Conservation (phyloP, 129 eudicot genomes). For the Escallonia herrerae region DNA sequence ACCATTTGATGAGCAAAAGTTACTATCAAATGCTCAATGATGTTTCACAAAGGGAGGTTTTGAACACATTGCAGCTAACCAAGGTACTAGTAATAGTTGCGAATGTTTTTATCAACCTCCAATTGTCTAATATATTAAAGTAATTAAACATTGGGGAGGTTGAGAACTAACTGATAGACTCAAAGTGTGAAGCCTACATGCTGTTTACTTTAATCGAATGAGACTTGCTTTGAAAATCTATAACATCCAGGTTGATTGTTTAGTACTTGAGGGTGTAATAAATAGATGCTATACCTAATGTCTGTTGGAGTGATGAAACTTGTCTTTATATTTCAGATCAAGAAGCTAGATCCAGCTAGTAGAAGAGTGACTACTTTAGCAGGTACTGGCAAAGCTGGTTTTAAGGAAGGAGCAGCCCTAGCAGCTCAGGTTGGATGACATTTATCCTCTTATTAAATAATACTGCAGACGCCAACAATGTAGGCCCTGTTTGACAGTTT, state of each 20-base stretch:
- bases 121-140: no score
- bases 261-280: not conserved
- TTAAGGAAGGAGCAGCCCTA: slow-evolving; percentile 72
- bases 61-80: no score
- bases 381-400: slow-evolving; percentile 96
- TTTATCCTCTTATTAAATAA: not conserved
- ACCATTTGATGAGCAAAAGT: no score
- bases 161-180: no score
- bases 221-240: not conserved
- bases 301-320: slow-evolving; percentile 7
- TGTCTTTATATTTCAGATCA: slow-evolving; percentile 46
- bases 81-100: no score
- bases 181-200: not conserved
- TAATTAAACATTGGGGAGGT: no score
- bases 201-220: not conserved
- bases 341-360: slow-evolving; percentile 75
- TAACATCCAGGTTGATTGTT: not conserved
- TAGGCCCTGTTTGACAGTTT: no score
- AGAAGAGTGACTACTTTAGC: slow-evolving; percentile 66
- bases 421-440: slow-evolving; percentile 58
- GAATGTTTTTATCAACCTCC: no score
- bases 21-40: no score
- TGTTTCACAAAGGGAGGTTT: no score
- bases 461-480: not conserved
- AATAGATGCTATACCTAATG: not conserved